These are phyloP conservation scores for Rhizopogon vesiculosus DNA, from an alignment of 768 basidiomycete species.

Conservation along the genomic window DNA sequence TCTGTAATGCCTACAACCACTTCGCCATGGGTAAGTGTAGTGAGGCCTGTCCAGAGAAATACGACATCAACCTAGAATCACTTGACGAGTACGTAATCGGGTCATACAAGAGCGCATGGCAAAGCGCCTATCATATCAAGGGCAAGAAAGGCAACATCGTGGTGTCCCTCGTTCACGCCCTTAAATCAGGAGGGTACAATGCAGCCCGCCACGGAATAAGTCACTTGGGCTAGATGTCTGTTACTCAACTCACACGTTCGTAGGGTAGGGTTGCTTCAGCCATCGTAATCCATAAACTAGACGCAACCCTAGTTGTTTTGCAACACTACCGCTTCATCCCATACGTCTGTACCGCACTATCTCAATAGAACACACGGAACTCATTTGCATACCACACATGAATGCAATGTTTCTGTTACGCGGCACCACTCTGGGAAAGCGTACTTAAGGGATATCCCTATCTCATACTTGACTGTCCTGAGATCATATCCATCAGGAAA, in stretches of 20 bases:
- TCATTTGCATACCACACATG: no score
- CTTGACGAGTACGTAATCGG: conserved; percentile 91
- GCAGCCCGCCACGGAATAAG: conserved; percentile 96
- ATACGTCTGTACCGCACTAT: conserved; percentile 6
- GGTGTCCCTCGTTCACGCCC: conserved; percentile 87
- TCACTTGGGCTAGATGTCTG: conserved; percentile 10
- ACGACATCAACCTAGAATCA: conserved; percentile 78
- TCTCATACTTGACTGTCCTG: no score
- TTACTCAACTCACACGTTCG: conserved; percentile 10
- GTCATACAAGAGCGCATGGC: conserved; percentile 97
- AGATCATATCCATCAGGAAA: no score
- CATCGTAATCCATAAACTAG: conserved; percentile 79
- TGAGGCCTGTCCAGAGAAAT: conserved; percentile 78
- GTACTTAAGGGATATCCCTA: no score
- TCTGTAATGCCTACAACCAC: conserved; percentile 97
- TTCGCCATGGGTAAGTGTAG: conserved; percentile 98
- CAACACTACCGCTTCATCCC: conserved; percentile 5
- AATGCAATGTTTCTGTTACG: no score
- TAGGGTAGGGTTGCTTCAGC: conserved; percentile 93
- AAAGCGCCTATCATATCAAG: conserved; percentile 84
- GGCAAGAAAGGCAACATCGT: conserved; percentile 95
- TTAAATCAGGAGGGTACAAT: conserved; percentile 90
- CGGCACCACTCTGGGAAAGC: no score
- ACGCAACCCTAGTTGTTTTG: conserved; percentile 30
- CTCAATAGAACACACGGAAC: conserved; percentile 2